Evolutionary conservation across 208 protist species (phyloP), one percentile per base, ranked within the genome.

Genomic region (Zelonia costaricensis): DNA sequence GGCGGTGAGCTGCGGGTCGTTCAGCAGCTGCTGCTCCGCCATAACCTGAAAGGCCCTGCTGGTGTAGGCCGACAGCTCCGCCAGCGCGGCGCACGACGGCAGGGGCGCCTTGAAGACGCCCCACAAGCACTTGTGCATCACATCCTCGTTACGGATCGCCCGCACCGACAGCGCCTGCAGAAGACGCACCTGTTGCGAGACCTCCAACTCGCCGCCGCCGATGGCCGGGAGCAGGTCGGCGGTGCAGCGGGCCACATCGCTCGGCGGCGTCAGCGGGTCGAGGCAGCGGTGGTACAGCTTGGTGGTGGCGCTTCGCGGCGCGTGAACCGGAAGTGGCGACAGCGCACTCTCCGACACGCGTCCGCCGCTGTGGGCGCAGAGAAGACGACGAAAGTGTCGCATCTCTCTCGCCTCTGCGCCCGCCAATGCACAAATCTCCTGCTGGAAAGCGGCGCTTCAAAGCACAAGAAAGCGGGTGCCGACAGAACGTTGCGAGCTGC

Each of bases 1-100:
- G 13, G 80, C 74, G 22, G 86, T 59, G 71, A 95, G 71, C 52
- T 91, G 81, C 46, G 63, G 60, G 52, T 92, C 83, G 43, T 88
- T 81, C 3, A 84, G 31, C 45, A 92, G 80, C 16, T 72, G 62
- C 31, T 75, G 60, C 20, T 79, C 42, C 35, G 58, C 70, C 77
- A 92, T 82, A 23, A 82, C 10, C 9, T 58, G 59, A 52, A 94
- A 94, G 9, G 76, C 69, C 3, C 39, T 59, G 25, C 64, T 72
- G 25, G 87, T 93, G 59, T 66, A 69, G 12, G 56, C 53, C 12
- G 84, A 73, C 42, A 91, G 60, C 30, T 62, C 61, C 18, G 18
- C 22, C 28, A 61, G 4, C 2, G 53, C 39, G 6, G 48, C 18
- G 4, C 16, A 16, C n/a, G 1, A 7, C 13, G 55, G 60, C 28